These are phyloP conservation scores for Penicillium pancosmium DNA, from an alignment of 495 filamentous ascomycete species.

Conservation along the genomic window DNA sequence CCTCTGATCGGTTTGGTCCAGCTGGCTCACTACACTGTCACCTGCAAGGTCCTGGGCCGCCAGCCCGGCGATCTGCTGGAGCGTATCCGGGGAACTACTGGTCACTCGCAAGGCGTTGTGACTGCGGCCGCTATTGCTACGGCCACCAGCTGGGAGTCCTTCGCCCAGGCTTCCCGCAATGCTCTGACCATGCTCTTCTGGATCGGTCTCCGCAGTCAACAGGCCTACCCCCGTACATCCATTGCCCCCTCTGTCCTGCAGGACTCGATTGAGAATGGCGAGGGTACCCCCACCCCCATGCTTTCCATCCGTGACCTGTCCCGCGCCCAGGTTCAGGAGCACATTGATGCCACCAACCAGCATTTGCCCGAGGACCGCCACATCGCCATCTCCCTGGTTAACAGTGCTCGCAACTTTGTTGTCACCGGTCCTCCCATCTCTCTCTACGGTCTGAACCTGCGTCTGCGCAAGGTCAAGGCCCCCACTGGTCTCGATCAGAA, in stretches of 20 bases:
- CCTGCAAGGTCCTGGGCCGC: slow-evolving; percentile 84
- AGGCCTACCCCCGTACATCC: slow-evolving; percentile 93
- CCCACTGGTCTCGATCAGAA: slow-evolving; percentile 96
- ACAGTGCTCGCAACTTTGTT: slow-evolving; percentile 95
- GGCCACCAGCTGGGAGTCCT: slow-evolving; percentile 86
- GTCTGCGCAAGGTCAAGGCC: slow-evolving; percentile 93
- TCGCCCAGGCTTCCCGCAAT: slow-evolving; percentile 71
- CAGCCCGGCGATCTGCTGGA: slow-evolving; percentile 85
- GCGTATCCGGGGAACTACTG: slow-evolving; percentile 82
- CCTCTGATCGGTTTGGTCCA: slow-evolving; percentile 96
- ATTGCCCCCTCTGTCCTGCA: slow-evolving; percentile 89
- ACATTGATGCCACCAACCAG: slow-evolving; percentile 94
- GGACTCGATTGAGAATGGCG: slow-evolving; percentile 91
- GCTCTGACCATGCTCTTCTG: slow-evolving; percentile 96
- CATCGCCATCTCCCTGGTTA: slow-evolving; percentile 92
- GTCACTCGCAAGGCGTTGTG: slow-evolving; percentile 95
- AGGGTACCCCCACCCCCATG: slow-evolving; percentile 95
- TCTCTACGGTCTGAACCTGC: slow-evolving; percentile 91
- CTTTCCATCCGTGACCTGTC: slow-evolving; percentile 93
- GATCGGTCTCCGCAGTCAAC: slow-evolving; percentile 98
- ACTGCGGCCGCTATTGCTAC: slow-evolving; percentile 91
- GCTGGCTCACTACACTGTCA: slow-evolving; percentile 89
- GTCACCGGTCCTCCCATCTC: slow-evolving; percentile 96
- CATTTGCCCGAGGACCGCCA: slow-evolving; percentile 91
- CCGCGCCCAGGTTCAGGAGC: slow-evolving; percentile 80